Percentiles rank a stretch among this genome's conserved stretches.
Evolutionary conservation across 768 basidiomycete genomes (phyloP).

Genomic region (Pleurotus djamor): DNA sequence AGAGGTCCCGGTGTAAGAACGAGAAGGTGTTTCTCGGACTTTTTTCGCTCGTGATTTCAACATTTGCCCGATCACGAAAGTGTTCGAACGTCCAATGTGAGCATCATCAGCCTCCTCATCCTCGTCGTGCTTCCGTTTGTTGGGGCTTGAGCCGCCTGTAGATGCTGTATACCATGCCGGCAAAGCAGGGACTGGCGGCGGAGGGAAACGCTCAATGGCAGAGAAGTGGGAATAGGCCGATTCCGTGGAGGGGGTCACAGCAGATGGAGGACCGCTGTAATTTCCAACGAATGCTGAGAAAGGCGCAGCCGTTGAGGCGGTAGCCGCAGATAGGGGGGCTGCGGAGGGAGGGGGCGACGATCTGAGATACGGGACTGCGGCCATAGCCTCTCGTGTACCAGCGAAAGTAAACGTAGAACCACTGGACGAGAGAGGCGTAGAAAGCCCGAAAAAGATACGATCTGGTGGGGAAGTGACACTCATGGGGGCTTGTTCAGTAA

Average conservation of each 20-base stretch:
- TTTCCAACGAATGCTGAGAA: constrained; percentile 3
- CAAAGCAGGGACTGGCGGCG: not conserved
- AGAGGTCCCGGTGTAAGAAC: not conserved
- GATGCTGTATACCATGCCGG: not conserved
- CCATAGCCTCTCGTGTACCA: not conserved
- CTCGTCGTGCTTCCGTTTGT: not conserved
- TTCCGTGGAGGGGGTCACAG: not conserved
- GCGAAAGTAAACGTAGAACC: constrained; percentile 3
- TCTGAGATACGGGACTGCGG: not conserved
- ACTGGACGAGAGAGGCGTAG: not conserved
- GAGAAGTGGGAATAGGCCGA: not conserved
- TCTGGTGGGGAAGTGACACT: not conserved
- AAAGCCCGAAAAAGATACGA: not conserved
- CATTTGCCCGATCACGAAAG: constrained; percentile 5
- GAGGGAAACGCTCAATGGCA: constrained; percentile 1
- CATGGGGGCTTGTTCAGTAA: not conserved
- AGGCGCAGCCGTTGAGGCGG: constrained; percentile 1
- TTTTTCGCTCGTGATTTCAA: constrained; percentile 7
- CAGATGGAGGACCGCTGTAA: not conserved
- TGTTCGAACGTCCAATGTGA: not conserved
- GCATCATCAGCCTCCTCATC: not conserved
- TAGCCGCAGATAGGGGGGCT: not conserved
- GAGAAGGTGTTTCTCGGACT: not conserved
- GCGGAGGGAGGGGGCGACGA: not conserved
- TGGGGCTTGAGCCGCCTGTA: not conserved